Conservation (phyloP, 2,329 filamentous ascomycete species). For the Pyrenophora graminea region DNA sequence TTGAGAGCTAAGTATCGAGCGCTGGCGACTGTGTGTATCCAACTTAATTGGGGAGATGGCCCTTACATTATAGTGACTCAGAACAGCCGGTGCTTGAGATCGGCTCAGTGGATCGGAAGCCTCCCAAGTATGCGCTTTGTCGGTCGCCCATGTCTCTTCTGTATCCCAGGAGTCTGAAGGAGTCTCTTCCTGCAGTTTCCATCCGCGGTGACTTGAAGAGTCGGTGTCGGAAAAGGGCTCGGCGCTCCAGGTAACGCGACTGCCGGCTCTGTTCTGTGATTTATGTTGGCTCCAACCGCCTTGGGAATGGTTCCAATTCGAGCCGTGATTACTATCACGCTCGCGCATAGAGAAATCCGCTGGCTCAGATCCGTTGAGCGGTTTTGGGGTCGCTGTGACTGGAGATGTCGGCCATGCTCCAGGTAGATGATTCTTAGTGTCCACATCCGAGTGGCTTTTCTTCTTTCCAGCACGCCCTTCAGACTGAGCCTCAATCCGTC, state of each 20-base stretch:
- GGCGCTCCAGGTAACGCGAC: constrained; percentile 19
- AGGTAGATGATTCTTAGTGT: constrained; percentile 21
- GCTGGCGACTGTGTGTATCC: neutral
- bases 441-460: neutral
- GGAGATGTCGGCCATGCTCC: constrained; percentile 34
- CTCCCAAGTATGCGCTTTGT: constrained; percentile 1
- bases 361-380: neutral
- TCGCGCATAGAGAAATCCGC: neutral
- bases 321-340: neutral
- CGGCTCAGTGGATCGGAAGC: neutral
- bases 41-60: neutral
- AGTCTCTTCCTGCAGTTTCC: constrained; percentile 16
- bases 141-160: constrained; percentile 20
- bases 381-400: neutral
- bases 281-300: constrained; percentile 5
- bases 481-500: constrained; percentile 3
- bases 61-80: neutral
- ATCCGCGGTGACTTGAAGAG: constrained; percentile 12
- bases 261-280: constrained; percentile 3
- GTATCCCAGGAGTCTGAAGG: constrained; percentile 26
- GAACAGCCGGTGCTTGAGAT: neutral
- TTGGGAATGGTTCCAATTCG: constrained; percentile 10
- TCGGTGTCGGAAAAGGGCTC: constrained; percentile 13
- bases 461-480: neutral
- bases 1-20: neutral